These are phyloP conservation scores for Myxozyma vanderwaltii DNA, from an alignment of 805 yeast genomes.

Conservation along the genomic window DNA sequence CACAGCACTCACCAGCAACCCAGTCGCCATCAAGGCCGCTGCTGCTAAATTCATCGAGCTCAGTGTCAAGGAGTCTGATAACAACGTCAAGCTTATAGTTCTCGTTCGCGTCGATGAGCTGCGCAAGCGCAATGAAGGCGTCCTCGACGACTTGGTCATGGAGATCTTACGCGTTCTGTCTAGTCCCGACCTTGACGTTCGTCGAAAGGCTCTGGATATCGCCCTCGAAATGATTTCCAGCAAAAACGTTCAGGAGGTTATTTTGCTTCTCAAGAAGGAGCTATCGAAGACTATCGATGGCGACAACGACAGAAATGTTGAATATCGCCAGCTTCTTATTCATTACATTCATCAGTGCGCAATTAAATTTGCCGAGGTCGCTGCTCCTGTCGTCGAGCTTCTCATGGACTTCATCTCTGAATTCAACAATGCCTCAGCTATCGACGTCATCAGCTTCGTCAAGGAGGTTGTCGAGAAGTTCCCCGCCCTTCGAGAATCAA, in stretches of 20 bases:
- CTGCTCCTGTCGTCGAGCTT: slow-evolving; percentile 85
- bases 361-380: slow-evolving; percentile 83
- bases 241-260: slow-evolving; percentile 92
- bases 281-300: slow-evolving; percentile 67
- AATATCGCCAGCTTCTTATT: slow-evolving; percentile 86
- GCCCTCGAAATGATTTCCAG: slow-evolving; percentile 77
- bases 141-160: slow-evolving; percentile 77
- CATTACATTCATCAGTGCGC: slow-evolving; percentile 89
- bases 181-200: slow-evolving; percentile 89
- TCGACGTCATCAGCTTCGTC: slow-evolving; percentile 86
- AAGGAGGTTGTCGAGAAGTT: slow-evolving; percentile 92
- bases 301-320: slow-evolving; percentile 77
- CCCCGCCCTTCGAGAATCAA: slow-evolving; percentile 71
- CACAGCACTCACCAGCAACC: slow-evolving; percentile 57
- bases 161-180: slow-evolving; percentile 83
- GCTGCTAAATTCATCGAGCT: slow-evolving; percentile 85
- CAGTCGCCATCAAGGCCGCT: slow-evolving; percentile 70
- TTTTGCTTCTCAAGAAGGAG: slow-evolving; percentile 89
- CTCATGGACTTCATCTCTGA: slow-evolving; percentile 84
- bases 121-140: slow-evolving; percentile 73
- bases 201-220: slow-evolving; percentile 81
- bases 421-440: slow-evolving; percentile 79
- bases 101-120: slow-evolving; percentile 81
- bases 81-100: slow-evolving; percentile 90
- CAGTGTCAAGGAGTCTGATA: slow-evolving; percentile 91